These are phyloP conservation scores for Phytophthora pistaciae DNA, from an alignment of 352 stramenopile genomes.

Conservation along the genomic window DNA sequence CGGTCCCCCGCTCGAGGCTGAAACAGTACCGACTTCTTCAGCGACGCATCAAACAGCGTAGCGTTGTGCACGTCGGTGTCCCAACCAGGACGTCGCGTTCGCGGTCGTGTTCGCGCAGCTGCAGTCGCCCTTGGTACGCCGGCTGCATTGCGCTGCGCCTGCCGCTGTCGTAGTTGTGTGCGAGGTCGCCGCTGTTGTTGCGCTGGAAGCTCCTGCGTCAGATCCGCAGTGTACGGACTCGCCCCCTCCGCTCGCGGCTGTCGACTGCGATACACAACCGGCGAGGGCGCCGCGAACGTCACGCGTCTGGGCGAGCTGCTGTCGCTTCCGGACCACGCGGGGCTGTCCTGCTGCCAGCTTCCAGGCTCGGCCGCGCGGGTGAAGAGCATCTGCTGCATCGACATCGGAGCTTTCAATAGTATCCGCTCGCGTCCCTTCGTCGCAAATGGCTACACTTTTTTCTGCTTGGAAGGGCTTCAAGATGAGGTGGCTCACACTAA, in stretches of 20 bases:
- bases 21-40: constrained; percentile 69
- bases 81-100: constrained; percentile 48
- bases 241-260: not conserved
- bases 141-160: not conserved
- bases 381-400: not conserved
- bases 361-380: not conserved
- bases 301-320: constrained; percentile 36
- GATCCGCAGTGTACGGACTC: constrained; percentile 21
- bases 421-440: not conserved
- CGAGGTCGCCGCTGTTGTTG: constrained; percentile 3
- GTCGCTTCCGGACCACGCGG: constrained; percentile 2
- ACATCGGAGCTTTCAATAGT: not conserved
- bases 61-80: constrained; percentile 44
- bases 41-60: constrained; percentile 56
- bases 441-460: not conserved
- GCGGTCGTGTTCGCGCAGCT: not conserved
- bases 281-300: constrained; percentile 58
- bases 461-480: not conserved
- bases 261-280: constrained; percentile 40
- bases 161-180: constrained; percentile 3
- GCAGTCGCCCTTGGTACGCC: not conserved
- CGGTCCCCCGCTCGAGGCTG: constrained; percentile 53
- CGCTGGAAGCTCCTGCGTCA: not conserved
- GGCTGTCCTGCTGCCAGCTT: not conserved
- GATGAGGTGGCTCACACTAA: not conserved